Evolutionary conservation across 2,329 filamentous ascomycete genomes (phyloP), one percentile per base, ranked within the genome.

Genomic region (Colletotrichum noveboracense): DNA sequence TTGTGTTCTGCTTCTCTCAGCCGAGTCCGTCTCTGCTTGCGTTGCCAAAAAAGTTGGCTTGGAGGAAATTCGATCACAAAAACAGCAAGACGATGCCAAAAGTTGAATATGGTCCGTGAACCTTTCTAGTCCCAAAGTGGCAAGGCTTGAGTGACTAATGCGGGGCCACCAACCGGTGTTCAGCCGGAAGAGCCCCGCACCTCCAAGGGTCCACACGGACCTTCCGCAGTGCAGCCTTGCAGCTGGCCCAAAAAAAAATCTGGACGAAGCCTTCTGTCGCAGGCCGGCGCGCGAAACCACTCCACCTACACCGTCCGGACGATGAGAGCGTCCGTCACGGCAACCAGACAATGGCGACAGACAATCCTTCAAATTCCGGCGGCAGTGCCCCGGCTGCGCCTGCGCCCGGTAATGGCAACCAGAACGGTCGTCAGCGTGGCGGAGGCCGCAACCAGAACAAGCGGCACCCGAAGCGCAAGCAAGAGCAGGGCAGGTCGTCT

Each of bases 291-390:
- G 58, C 16, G 73, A 21, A 52, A 52, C 43, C 43, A 67, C 73
- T 75, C 73, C 70, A 75, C 70, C 55, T 69, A 28, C 65, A 74
- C 21, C 24, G 36, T 64, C 58, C 64, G 71, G 74, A 76, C 60
- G 18, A 76, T 76, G 74, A 74, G 74, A 71, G 34, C 71, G 60
- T 66, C 71, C 52, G 74, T 56, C 60, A 71, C 38, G 16, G 60
- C 65, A 26, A 74, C 26, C 28, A 60, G 71, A 70, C 62, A 30
- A 76, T 76, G 74, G 74, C 74, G 71, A 70, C 74, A 52, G 71
- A 76, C 62, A 60, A 52, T 71, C 52, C 74, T 7, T 28, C 74
- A 62, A 68, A 70, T 36, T 52, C 61, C 32, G 32, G 30, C 30
- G 71, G 26, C 34, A 48, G 67, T 4, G 67, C 56, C 14, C 12